phyloP scores from a whole-genome alignment of 129 eudicot species.

The Erigeron canadensis region DNA sequence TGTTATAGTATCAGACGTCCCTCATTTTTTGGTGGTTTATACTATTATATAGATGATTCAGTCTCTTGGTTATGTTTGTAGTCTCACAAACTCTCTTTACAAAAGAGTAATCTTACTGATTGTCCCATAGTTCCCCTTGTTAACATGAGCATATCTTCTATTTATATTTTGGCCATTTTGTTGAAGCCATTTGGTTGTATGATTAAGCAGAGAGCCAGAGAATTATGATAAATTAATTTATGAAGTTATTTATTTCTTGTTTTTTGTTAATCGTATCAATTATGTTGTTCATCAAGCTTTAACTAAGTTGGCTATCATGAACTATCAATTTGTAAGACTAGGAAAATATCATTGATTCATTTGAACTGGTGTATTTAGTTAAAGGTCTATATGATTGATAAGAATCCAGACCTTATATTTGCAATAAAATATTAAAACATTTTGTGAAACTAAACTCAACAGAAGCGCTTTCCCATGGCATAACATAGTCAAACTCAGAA shows the following conservation, averaged over 20 bases:
- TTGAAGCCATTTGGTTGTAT: background rate
- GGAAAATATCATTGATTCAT: too few species aligned
- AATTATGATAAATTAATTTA: background rate
- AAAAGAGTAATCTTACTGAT: background rate
- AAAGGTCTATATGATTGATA: too few species aligned
- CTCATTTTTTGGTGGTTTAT: background rate
- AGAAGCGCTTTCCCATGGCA: too few species aligned
- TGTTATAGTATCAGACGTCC: background rate
- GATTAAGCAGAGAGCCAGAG: background rate
- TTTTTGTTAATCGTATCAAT: too few species aligned
- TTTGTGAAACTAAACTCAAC: too few species aligned
- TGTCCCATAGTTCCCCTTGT: background rate
- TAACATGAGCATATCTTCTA: background rate
- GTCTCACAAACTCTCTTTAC: background rate
- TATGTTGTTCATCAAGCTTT: too few species aligned
- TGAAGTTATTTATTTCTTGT: background rate
- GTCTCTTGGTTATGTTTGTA: background rate
- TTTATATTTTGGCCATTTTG: background rate
- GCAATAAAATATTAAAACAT: too few species aligned
- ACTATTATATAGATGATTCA: background rate
- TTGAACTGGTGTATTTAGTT: too few species aligned
- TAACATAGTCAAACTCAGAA: too few species aligned
- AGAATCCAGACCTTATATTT: too few species aligned
- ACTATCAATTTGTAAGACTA: too few species aligned
- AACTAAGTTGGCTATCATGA: too few species aligned